Conservation (phyloP, 2,329 filamentous ascomycete genomes). For the Aspergillus novofumigatus region DNA sequence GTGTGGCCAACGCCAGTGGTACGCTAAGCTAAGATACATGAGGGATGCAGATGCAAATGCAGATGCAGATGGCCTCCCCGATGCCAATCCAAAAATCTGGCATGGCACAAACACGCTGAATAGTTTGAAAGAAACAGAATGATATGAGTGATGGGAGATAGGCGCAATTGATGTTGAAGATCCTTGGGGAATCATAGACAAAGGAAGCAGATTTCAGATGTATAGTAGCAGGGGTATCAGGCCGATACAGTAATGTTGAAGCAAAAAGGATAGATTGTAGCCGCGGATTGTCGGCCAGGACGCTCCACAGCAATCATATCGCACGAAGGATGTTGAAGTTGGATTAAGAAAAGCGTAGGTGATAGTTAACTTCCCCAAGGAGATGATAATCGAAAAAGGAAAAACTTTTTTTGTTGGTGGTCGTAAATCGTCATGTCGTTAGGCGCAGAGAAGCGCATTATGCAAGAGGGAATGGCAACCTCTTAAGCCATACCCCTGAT, state of each 20-base stretch:
- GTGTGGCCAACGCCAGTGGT: background rate
- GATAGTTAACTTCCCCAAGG: background rate
- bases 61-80: background rate
- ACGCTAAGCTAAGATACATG: background rate
- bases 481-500: conserved; percentile 32
- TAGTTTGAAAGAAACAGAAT: background rate
- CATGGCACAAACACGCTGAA: background rate
- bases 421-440: conserved; percentile 17
- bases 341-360: background rate
- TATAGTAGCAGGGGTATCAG: background rate
- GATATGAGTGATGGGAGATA: background rate
- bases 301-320: background rate
- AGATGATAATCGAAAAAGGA: background rate
- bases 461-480: background rate
- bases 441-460: conserved; percentile 1
- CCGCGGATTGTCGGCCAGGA: background rate
- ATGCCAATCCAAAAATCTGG: background rate
- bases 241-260: background rate
- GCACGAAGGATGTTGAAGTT: background rate
- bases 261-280: background rate
- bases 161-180: background rate
- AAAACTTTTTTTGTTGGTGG: background rate
- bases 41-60: background rate
- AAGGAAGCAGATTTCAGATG: background rate
- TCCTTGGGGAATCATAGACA: background rate